These are phyloP conservation scores for Spergularia azorica DNA, from an alignment of 179 eudicot species.

Conservation along the genomic window DNA sequence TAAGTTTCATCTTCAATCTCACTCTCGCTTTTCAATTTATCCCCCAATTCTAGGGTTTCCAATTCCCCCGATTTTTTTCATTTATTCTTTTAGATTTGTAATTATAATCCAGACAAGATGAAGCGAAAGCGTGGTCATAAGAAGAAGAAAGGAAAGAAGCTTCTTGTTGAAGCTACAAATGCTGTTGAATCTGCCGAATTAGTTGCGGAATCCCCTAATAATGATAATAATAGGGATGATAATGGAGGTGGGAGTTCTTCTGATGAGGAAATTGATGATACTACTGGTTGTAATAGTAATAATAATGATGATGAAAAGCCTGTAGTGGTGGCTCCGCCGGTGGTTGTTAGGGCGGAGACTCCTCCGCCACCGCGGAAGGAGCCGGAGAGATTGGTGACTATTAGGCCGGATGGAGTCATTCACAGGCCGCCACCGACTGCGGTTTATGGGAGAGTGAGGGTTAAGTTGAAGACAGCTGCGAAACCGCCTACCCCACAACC, in stretches of 20 bases:
- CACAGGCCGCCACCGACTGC: constrained; percentile 50
- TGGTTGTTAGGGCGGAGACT: neutral
- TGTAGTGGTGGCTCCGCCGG: constrained; percentile 5
- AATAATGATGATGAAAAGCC: neutral
- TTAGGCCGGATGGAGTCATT: constrained; percentile 27
- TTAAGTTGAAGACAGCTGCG: constrained; percentile 47
- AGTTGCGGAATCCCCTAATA: neutral
- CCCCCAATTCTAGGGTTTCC: constrained; percentile 18
- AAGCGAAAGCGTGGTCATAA: constrained; percentile 76
- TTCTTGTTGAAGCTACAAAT: neutral
- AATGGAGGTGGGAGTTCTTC: constrained; percentile 24
- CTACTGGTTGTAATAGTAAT: neutral
- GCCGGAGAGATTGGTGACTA: constrained; percentile 24
- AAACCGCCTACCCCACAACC: constrained; percentile 36
- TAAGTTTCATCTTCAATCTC: neutral
- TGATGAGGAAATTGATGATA: constrained; percentile 21
- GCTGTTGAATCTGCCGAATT: neutral
- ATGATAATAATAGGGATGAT: neutral
- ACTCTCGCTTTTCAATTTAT: neutral
- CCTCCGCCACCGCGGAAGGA: neutral
- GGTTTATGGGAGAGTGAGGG: constrained; percentile 68
- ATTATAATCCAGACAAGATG: constrained; percentile 39
- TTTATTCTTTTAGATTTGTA: neutral
- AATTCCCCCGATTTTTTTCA: neutral
- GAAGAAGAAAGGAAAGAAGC: constrained; percentile 55